phyloP scores from a whole-genome alignment of 1,284 basidiomycete species.

The Microbotryum lychnidis-dioicae region DNA sequence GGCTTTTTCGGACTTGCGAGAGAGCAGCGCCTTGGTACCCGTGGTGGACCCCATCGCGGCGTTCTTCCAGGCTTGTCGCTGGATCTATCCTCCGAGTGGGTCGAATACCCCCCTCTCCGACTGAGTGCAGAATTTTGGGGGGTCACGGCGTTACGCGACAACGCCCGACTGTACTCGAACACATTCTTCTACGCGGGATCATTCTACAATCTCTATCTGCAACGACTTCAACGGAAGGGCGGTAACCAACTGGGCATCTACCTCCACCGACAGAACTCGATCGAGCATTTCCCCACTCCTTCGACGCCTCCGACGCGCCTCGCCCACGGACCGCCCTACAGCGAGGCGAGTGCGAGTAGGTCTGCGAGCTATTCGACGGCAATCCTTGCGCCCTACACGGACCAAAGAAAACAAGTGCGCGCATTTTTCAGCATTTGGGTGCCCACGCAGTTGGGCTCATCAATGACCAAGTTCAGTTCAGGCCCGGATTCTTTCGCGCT shows the following conservation, averaged over 20 bases:
- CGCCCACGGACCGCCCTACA: slow-evolving; percentile 16
- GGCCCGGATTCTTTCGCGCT: slow-evolving; percentile 77
- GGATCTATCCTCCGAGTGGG: slow-evolving; percentile 31
- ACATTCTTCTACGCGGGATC: slow-evolving; percentile 50
- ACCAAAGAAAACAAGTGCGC: slow-evolving; percentile 42
- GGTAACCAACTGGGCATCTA: slow-evolving; percentile 78
- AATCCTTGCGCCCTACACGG: slow-evolving; percentile 39
- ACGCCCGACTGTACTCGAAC: slow-evolving; percentile 53
- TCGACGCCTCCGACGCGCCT: slow-evolving; percentile 41
- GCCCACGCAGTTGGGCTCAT: slow-evolving; percentile 48
- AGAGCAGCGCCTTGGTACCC: neutral
- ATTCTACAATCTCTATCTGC: slow-evolving; percentile 77
- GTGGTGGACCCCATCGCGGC: no score
- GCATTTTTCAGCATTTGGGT: slow-evolving; percentile 75
- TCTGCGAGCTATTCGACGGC: neutral
- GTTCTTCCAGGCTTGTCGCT: no score
- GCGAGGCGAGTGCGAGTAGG: neutral
- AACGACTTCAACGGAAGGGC: slow-evolving; percentile 64
- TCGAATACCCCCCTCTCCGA: slow-evolving; percentile 55
- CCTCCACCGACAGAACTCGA: slow-evolving; percentile 70
- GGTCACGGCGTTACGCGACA: slow-evolving; percentile 70
- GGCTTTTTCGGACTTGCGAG: slow-evolving; percentile 41
- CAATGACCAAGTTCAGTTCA: slow-evolving; percentile 72
- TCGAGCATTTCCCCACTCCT: slow-evolving; percentile 53
- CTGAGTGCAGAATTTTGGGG: slow-evolving; percentile 86